These are phyloP conservation scores for Rhodocollybia butyracea DNA, from an alignment of 768 basidiomycete genomes.

Conservation along the genomic window DNA sequence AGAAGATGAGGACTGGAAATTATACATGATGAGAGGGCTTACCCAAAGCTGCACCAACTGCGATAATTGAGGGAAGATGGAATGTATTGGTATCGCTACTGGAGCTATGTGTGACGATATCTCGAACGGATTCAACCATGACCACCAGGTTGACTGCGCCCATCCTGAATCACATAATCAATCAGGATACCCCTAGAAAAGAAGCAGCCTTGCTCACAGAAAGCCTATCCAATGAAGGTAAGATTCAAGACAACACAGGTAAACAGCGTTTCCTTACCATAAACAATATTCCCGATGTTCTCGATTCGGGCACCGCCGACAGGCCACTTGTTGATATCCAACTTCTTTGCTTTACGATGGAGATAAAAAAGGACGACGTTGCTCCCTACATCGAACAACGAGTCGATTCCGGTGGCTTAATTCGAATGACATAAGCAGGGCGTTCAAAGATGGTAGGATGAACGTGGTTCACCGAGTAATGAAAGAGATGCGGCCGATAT, in stretches of 20 bases:
- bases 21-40: constrained; percentile 11
- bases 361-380: constrained; percentile 80
- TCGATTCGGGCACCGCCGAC: constrained; percentile 88
- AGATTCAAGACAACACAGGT: not conserved
- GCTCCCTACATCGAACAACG: constrained; percentile 80
- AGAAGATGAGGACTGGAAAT: not conserved
- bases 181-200: constrained; percentile 2
- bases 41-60: constrained; percentile 84
- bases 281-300: constrained; percentile 86
- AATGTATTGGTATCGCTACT: constrained; percentile 55
- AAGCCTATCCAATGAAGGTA: constrained; percentile 21
- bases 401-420: constrained; percentile 87
- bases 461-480: not conserved
- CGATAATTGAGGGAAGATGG: constrained; percentile 78
- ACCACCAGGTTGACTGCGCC: constrained; percentile 87
- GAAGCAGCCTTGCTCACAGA: constrained; percentile 28
- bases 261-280: constrained; percentile 40
- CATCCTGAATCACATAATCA: constrained; percentile 53
- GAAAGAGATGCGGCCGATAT: constrained; percentile 49
- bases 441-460: too few relatives aligned
- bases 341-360: constrained; percentile 63
- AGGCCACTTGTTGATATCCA: constrained; percentile 89
- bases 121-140: constrained; percentile 80
- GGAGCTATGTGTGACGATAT: constrained; percentile 55
- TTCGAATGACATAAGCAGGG: constrained; percentile 65